Percentiles rank a stretch among this genome's conserved stretches.
Conservation (phyloP, 805 yeast species). For the Saccharomycopsis lassenensis region DNA sequence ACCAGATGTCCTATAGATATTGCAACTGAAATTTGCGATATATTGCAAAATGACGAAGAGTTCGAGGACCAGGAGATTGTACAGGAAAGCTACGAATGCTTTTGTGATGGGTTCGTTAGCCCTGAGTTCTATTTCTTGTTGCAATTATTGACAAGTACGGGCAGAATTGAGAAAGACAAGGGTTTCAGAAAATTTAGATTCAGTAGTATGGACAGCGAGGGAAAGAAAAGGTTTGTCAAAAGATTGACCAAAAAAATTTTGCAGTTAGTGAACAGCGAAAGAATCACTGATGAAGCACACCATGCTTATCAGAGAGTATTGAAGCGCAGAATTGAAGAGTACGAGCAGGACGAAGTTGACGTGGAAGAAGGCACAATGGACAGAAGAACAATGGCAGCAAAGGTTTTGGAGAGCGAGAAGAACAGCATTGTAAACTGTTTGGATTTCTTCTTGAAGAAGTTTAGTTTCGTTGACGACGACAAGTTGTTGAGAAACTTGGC, state of each 20-base stretch:
- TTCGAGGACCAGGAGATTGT: slow-evolving; percentile 25
- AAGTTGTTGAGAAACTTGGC: slow-evolving; percentile 48
- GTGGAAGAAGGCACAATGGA: slow-evolving; percentile 2
- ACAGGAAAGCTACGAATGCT: slow-evolving; percentile 54
- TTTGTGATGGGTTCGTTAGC: slow-evolving; percentile 41
- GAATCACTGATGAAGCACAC: slow-evolving; percentile 31
- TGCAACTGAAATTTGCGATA: slow-evolving; percentile 26
- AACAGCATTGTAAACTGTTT: slow-evolving; percentile 34
- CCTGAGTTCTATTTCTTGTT: slow-evolving; percentile 48
- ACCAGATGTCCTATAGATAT: slow-evolving; percentile 19
- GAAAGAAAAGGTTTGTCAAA: slow-evolving; percentile 26
- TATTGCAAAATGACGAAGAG: slow-evolving; percentile 26
- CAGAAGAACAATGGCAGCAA: slow-evolving; percentile 36
- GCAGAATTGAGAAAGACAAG: slow-evolving; percentile 21
- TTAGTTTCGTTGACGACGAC: slow-evolving; percentile 42
- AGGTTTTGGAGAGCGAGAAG: slow-evolving; percentile 48
- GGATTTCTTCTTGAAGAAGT: slow-evolving; percentile 22
- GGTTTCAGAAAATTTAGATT: slow-evolving; percentile 23
- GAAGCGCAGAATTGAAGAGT: slow-evolving; percentile 31
- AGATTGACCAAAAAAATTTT: slow-evolving; percentile 49
- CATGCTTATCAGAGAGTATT: slow-evolving; percentile 27
- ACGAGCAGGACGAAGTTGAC: slow-evolving; percentile 28
- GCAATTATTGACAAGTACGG: slow-evolving; percentile 37
- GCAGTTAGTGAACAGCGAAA: slow-evolving; percentile 44
- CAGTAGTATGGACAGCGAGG: slow-evolving; percentile 18